Evolutionary conservation across 2,329 filamentous ascomycete genomes (phyloP).

Genomic region (Aspergillus floridensis): DNA sequence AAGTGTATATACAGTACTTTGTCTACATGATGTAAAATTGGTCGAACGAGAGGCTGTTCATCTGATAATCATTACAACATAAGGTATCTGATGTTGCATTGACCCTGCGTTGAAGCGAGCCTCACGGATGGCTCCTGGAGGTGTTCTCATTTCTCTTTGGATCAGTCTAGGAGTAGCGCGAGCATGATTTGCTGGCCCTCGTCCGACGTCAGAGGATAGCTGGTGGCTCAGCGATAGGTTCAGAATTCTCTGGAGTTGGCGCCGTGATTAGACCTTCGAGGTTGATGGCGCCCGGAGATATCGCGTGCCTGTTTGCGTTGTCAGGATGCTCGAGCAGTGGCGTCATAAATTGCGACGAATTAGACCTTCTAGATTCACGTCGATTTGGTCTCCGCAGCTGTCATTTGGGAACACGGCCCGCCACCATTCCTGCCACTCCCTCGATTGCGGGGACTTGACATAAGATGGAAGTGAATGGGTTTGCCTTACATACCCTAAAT

Average conservation of each 20-base stretch:
- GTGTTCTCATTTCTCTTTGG: neutral
- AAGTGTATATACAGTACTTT: neutral
- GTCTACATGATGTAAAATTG: neutral
- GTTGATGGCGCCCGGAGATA: neutral
- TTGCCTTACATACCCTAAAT: neutral
- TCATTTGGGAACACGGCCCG: neutral
- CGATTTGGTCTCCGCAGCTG: constrained; percentile 7
- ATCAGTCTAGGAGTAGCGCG: neutral
- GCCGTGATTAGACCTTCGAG: neutral
- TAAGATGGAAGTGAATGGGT: neutral
- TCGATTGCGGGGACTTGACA: neutral
- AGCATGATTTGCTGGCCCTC: neutral
- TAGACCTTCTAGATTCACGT: neutral
- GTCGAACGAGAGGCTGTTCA: neutral
- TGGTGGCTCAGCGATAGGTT: neutral
- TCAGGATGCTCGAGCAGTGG: constrained; percentile 7
- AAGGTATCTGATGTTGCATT: neutral
- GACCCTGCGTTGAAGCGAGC: neutral
- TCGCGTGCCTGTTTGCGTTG: neutral
- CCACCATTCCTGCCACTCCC: neutral
- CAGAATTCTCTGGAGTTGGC: neutral
- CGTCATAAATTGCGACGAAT: constrained; percentile 7
- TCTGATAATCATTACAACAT: neutral
- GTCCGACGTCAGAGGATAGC: neutral
- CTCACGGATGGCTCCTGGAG: neutral